Conservation (phyloP, 495 filamentous ascomycete species). For the Penicilliopsis zonata region DNA sequence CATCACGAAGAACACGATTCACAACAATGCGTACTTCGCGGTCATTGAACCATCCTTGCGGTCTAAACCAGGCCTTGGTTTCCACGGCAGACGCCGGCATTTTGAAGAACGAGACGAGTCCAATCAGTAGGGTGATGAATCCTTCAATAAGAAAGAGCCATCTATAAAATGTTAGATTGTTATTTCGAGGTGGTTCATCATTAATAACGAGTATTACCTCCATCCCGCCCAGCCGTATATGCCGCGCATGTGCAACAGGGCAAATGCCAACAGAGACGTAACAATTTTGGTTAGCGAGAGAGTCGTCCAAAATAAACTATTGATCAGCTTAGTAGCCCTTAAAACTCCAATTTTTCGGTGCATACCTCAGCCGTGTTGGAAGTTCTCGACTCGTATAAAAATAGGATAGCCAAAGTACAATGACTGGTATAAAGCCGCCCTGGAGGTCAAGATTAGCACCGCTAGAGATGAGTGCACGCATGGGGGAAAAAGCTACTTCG, state of each 20-base stretch:
- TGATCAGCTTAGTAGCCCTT: too few relatives aligned
- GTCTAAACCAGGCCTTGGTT: conserved; percentile 41
- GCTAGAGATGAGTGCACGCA: conserved; percentile 48
- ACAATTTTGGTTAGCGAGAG: conserved; percentile 39
- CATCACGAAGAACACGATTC: conserved; percentile 51
- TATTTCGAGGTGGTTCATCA: too few relatives aligned
- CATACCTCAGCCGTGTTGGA: conserved; percentile 46
- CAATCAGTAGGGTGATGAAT: conserved; percentile 37
- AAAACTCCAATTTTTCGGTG: too few relatives aligned
- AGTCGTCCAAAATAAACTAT: conserved; percentile 51
- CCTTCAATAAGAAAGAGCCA: conserved; percentile 45
- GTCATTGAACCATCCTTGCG: conserved; percentile 50
- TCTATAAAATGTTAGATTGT: too few relatives aligned
- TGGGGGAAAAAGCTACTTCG: conserved; percentile 49
- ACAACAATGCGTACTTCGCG: conserved; percentile 48
- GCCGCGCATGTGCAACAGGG: conserved; percentile 30
- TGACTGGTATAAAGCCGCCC: conserved; percentile 45
- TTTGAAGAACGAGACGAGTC: conserved; percentile 36
- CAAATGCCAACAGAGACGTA: conserved; percentile 34
- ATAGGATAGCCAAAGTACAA: conserved; percentile 54
- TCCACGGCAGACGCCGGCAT: conserved; percentile 41
- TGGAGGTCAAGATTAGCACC: neutral
- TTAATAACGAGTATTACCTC: too few relatives aligned
- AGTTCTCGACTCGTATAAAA: conserved; percentile 56
- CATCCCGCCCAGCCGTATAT: conserved; percentile 20